These are phyloP conservation scores for Penicillium riverlandense DNA, from an alignment of 495 filamentous ascomycete species.

Conservation along the genomic window DNA sequence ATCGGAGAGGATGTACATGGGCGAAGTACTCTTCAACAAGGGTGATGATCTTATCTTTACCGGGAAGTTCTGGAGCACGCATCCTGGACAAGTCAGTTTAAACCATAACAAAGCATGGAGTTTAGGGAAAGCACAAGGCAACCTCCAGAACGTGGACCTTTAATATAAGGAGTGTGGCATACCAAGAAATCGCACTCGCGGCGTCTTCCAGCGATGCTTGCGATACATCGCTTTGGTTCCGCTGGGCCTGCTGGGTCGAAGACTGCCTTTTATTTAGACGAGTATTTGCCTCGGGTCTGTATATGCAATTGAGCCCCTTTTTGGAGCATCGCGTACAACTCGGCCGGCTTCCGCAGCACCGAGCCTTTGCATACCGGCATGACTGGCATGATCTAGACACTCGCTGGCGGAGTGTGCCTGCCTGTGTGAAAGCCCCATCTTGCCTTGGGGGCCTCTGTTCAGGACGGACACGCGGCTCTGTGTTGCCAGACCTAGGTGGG, in stretches of 20 bases:
- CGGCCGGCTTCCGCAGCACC: conserved; percentile 13
- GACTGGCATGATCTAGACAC: conserved; percentile 15
- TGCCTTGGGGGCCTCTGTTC: not conserved
- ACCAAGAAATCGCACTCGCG: no score
- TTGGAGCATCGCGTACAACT: conserved; percentile 11
- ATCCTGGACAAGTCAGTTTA: conserved; percentile 2
- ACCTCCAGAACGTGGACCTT: no score
- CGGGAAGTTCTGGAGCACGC: conserved; percentile 6
- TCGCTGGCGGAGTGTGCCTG: conserved; percentile 12
- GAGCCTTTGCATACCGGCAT: conserved; percentile 18
- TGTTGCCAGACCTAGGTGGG: conserved; percentile 2
- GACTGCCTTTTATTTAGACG: no score
- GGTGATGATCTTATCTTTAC: conserved; percentile 3
- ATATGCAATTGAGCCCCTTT: conserved; percentile 14
- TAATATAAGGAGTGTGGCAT: no score
- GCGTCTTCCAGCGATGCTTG: no score
- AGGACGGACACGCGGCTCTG: not conserved
- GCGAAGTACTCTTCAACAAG: conserved; percentile 19
- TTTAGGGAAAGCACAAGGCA: no score
- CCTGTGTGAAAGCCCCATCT: conserved; percentile 9
- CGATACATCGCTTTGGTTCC: no score
- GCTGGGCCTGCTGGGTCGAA: no score
- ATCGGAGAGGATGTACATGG: conserved; percentile 18
- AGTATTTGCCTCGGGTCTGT: not conserved
- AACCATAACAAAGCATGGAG: no score